Evolutionary conservation across 169 alveolate genomes (phyloP).

Genomic region (Amoebophrya sp.): DNA sequence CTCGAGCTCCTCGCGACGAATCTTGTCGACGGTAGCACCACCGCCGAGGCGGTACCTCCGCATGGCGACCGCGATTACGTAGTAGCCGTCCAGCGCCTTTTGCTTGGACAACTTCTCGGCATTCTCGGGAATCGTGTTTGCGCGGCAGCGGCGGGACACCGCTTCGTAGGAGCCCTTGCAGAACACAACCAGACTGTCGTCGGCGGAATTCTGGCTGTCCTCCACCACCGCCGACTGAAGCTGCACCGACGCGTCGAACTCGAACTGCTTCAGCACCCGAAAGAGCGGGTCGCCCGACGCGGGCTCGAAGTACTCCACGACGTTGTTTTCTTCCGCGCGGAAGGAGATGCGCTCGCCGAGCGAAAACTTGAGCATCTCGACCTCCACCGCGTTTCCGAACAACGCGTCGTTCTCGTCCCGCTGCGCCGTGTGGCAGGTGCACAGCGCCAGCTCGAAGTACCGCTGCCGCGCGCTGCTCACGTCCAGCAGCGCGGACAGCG

Average conservation of each 20-base stretch:
- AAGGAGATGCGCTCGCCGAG: neutral
- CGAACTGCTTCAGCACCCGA: neutral
- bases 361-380: neutral
- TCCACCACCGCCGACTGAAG: slow-evolving; percentile 5
- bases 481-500: too few relatives aligned
- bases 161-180: slow-evolving; percentile 25
- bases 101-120: neutral
- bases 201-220: neutral
- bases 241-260: slow-evolving; percentile 2
- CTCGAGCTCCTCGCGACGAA: slow-evolving; percentile 2
- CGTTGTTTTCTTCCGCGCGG: neutral
- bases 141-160: neutral
- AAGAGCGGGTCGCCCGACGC: neutral
- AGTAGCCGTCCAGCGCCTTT: slow-evolving; percentile 8
- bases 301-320: neutral
- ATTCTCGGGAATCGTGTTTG: slow-evolving; percentile 5
- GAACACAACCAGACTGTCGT: neutral
- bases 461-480: too few relatives aligned
- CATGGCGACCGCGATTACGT: slow-evolving; percentile 4
- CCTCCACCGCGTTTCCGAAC: neutral
- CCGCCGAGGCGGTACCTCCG: neutral
- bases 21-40: neutral
- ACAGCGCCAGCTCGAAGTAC: neutral
- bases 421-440: neutral
- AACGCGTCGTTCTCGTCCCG: neutral